phyloP scores from a whole-genome alignment of 164 flowering plant genomes.

The Vitis cinerea region DNA sequence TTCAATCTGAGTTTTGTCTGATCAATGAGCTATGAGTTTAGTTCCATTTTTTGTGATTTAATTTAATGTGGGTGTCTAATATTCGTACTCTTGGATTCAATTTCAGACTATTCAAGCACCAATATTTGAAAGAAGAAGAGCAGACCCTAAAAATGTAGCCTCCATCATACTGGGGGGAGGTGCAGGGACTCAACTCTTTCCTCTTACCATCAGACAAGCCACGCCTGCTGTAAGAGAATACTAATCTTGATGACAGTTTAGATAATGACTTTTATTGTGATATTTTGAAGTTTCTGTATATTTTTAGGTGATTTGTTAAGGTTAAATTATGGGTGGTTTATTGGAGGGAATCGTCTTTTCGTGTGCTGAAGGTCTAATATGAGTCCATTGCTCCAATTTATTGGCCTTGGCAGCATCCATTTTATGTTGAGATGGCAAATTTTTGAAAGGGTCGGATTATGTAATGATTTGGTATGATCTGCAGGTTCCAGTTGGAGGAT shows the following conservation, averaged over 20 bases:
- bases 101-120: slow-evolving; percentile 47
- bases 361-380: background rate
- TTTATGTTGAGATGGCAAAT: background rate
- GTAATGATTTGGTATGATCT: slow-evolving; percentile 3
- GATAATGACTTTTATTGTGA: background rate
- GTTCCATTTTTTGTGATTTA: background rate
- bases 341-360: background rate
- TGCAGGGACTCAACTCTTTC: slow-evolving; percentile 76
- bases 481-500: slow-evolving; percentile 95
- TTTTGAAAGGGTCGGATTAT: background rate
- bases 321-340: background rate
- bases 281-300: background rate
- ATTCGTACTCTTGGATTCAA: slow-evolving; percentile 2
- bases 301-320: background rate
- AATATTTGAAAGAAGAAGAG: slow-evolving; percentile 38
- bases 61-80: background rate
- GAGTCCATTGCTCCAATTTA: background rate
- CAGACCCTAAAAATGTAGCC: slow-evolving; percentile 71
- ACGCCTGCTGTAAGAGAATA: slow-evolving; percentile 74
- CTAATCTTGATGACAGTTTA: background rate
- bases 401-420: background rate
- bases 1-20: background rate
- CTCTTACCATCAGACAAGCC: slow-evolving; percentile 76
- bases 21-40: background rate
- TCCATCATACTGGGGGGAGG: slow-evolving; percentile 91